These are phyloP conservation scores for Diplogelasinospora grovesii DNA, from an alignment of 495 filamentous ascomycete genomes.

Conservation along the genomic window DNA sequence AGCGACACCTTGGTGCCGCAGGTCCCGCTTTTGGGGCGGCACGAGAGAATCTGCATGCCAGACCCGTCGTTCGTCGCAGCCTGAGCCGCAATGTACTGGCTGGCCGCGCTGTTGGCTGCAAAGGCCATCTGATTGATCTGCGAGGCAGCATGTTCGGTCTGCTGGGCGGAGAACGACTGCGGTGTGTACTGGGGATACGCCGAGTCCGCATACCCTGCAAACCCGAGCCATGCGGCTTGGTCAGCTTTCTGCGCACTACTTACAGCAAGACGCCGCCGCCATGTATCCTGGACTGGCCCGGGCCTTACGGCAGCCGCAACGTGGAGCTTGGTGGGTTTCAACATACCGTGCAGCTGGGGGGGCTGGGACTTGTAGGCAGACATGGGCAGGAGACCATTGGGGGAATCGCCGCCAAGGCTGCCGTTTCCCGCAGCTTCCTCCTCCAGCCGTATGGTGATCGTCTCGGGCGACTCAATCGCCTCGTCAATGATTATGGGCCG, in stretches of 20 bases:
- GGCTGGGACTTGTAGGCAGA: slow-evolving; percentile 39
- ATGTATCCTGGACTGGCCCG: too few species aligned
- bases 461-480: slow-evolving; percentile 43
- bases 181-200: slow-evolving; percentile 38
- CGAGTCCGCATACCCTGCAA: slow-evolving; percentile 44
- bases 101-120: slow-evolving; percentile 45
- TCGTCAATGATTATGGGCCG: slow-evolving; percentile 45
- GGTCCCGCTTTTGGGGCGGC: slow-evolving; percentile 58
- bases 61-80: slow-evolving; percentile 15
- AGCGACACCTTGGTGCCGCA: slow-evolving; percentile 64
- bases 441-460: slow-evolving; percentile 41
- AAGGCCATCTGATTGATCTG: slow-evolving; percentile 47
- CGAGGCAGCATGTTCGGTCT: slow-evolving; percentile 40
- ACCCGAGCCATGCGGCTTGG: slow-evolving; percentile 4
- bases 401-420: slow-evolving; percentile 42
- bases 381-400: slow-evolving; percentile 46
- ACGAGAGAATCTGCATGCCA: slow-evolving; percentile 56
- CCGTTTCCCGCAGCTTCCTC: slow-evolving; percentile 42
- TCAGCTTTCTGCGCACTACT: neutral
- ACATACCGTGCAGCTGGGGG: slow-evolving; percentile 43
- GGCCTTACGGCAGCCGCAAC: too few species aligned
- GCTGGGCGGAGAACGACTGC: slow-evolving; percentile 33
- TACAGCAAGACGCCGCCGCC: neutral
- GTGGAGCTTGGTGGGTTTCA: neutral
- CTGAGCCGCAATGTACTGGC: slow-evolving; percentile 45